A percentile compares a stretch with the other conserved stretches of the same genome.
Evolutionary conservation across 495 filamentous ascomycete species (phyloP).

Genomic region (Lepidopterella palustris): DNA sequence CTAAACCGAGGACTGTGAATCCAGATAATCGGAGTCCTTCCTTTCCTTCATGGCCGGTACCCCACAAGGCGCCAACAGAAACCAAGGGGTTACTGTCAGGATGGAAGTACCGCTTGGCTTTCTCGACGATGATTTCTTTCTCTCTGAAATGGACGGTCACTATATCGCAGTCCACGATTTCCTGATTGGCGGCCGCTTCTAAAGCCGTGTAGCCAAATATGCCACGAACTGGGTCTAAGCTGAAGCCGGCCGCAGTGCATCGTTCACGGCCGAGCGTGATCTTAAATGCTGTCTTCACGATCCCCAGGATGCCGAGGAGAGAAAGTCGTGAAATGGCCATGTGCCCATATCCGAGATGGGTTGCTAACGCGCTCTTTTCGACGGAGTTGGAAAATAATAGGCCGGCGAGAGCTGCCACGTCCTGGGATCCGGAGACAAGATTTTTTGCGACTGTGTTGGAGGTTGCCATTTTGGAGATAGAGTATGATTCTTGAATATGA

Average conservation of each 20-base stretch:
- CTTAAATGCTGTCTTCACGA: slow-evolving; percentile 1
- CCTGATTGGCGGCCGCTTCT: neutral
- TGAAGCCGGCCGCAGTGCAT: neutral
- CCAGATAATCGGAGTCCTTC: neutral
- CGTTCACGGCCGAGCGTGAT: neutral
- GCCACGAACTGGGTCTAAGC: neutral
- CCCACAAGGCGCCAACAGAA: neutral
- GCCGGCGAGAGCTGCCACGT: slow-evolving; percentile 1
- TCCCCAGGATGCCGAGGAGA: neutral
- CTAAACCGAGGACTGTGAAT: neutral
- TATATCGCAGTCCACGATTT: neutral
- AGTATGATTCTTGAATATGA: too few species aligned
- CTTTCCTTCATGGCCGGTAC: neutral
- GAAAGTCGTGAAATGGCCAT: slow-evolving; percentile 1
- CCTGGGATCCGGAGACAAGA: neutral
- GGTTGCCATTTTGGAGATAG: too few species aligned
- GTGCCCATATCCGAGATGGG: neutral
- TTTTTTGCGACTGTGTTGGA: neutral
- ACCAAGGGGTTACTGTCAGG: neutral
- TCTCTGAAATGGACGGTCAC: neutral
- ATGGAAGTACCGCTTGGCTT: neutral
- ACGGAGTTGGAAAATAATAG: slow-evolving; percentile 4
- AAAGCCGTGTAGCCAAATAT: slow-evolving; percentile 2
- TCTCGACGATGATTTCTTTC: neutral
- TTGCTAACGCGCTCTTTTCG: neutral